Conservation (phyloP, 306 rosid species). For the Lathyrus tuberosus region DNA sequence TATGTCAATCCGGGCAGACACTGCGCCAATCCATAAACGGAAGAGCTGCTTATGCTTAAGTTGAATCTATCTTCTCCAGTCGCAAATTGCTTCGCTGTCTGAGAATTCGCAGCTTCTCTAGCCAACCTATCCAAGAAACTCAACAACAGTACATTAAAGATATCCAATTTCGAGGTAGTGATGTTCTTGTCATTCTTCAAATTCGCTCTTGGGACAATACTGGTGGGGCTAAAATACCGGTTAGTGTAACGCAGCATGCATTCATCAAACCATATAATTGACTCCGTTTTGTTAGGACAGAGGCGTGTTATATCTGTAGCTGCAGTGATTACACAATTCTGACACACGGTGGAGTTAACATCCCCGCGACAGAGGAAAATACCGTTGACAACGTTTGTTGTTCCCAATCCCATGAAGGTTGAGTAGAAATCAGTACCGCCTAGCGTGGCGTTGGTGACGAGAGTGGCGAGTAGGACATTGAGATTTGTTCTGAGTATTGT, state of each 20-base stretch:
- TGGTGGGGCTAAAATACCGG: conserved; percentile 11
- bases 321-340: conserved; percentile 46
- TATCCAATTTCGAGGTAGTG: background rate
- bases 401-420: conserved; percentile 25
- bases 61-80: conserved; percentile 10
- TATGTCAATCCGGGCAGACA: conserved; percentile 5
- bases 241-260: conserved; percentile 54
- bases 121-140: conserved; percentile 34
- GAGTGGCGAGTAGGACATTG: conserved; percentile 44
- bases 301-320: background rate
- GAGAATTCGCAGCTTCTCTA: conserved; percentile 22
- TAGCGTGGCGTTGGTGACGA: conserved; percentile 41
- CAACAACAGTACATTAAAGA: conserved; percentile 38
- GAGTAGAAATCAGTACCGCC: conserved; percentile 31
- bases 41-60: background rate
- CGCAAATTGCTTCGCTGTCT: conserved; percentile 34
- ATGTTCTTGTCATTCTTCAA: background rate
- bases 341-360: conserved; percentile 31
- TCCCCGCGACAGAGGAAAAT: conserved; percentile 64
- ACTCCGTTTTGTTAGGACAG: conserved; percentile 49
- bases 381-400: conserved; percentile 39
- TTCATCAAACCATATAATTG: conserved; percentile 52
- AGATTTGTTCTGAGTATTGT: conserved; percentile 45
- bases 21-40: conserved; percentile 40
- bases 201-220: background rate